Evolutionary conservation across 768 basidiomycete species (phyloP), one percentile per base, ranked within the genome.

Genomic region (Hypsizygus marmoreus): DNA sequence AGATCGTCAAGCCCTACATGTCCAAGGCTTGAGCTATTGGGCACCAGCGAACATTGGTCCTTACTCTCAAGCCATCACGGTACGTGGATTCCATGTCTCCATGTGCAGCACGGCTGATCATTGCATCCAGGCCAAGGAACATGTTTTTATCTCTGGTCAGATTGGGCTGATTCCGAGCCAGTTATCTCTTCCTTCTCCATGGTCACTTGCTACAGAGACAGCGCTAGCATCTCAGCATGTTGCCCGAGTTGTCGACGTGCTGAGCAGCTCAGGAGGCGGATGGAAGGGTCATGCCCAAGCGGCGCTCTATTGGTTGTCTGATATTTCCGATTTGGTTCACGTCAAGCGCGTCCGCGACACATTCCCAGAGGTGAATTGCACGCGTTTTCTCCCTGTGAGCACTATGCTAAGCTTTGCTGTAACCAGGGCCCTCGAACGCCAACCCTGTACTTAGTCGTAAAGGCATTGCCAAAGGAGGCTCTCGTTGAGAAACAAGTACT

Each of bases 1-100:
- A 4, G 75, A 81, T 44, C 72, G 95, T 33, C 80, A 80, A 44
- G 86, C 91, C 0, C 73, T 98, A 34, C 97, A 99, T 60, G 97
- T 99, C 2, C 97, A 98, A 66, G 79, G 94, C 7, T 60, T 97
- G 51, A 97, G 95, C 65, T 97, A 98, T 60, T 99, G 97, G 97
- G 97, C 95, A 20, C 94, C 97, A 10, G 97, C 97, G 8, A 99
- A 98, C 63, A 98, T 99, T 43, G 97, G 97, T 0, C 97, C 97
- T 4, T 99, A 99, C 65, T 97, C 93, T 4, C 97, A 99, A 67
- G 88, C 92, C 2, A 80, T 97, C 53, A 73, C 76, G 40, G 95
- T 95, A 42, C 56, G 82, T 68, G 42, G 32, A 39, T 52, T 32
- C 29, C 26, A 31, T 16, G 8, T 38, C 6, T 47, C 25, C 23